These are phyloP conservation scores for Penicillium sp. DNA, from an alignment of 2,329 filamentous ascomycete species.

Conservation along the genomic window DNA sequence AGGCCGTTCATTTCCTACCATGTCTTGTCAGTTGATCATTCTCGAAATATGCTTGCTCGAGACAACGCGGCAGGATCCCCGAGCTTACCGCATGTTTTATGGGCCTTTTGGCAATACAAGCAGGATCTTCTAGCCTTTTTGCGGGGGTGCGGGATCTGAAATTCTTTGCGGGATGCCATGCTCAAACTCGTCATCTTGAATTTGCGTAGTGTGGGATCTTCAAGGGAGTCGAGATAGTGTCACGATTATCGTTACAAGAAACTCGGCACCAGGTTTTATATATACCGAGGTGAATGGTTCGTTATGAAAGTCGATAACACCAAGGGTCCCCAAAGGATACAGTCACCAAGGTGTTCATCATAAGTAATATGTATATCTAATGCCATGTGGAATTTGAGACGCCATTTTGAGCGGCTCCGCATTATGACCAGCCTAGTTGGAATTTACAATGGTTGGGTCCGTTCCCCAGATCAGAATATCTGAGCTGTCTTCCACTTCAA, in stretches of 20 bases:
- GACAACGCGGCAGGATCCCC: not conserved
- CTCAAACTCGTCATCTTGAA: not conserved
- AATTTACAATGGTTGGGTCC: not conserved
- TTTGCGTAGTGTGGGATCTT: not conserved
- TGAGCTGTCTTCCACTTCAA: too few relatives aligned
- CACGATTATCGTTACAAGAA: not conserved
- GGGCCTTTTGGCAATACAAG: slow-evolving; percentile 11
- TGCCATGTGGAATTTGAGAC: not conserved
- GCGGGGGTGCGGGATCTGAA: not conserved
- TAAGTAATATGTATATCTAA: not conserved
- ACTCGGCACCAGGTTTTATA: not conserved
- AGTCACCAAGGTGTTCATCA: not conserved
- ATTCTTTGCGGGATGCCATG: not conserved
- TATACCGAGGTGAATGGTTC: not conserved
- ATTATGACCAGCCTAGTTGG: not conserved
- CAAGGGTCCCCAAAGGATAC: not conserved
- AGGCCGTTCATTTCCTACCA: slow-evolving; percentile 12
- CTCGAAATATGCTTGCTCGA: not conserved
- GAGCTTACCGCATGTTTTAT: slow-evolving; percentile 15
- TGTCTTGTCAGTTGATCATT: not conserved
- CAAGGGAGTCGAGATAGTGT: not conserved
- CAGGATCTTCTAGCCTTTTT: slow-evolving; percentile 14
- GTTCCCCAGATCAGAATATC: not conserved
- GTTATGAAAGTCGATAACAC: not conserved
- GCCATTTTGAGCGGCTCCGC: slow-evolving; percentile 5